These are phyloP conservation scores for Vaccinium darrowii DNA, from an alignment of 148 eudicot genomes.

Conservation along the genomic window DNA sequence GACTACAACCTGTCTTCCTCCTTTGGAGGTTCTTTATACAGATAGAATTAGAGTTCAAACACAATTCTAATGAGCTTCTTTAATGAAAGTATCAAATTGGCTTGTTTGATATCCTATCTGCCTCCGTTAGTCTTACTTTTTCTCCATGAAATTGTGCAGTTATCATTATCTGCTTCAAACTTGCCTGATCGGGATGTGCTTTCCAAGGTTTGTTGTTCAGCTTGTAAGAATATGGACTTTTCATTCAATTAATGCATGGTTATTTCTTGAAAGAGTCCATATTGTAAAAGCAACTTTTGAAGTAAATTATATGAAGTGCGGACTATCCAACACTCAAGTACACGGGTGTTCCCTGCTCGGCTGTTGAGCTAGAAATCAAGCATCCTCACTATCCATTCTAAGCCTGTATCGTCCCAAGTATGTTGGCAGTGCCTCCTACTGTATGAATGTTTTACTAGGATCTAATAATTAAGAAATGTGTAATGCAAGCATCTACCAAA, in stretches of 20 bases:
- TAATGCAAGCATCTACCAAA: not conserved
- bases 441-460: not conserved
- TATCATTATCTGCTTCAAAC: conserved; percentile 80
- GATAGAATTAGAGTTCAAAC: not conserved
- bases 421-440: not conserved
- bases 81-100: not conserved
- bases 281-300: not conserved
- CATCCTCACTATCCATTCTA: not conserved
- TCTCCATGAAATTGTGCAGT: conserved; percentile 41
- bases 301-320: not conserved
- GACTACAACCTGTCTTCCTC: not conserved
- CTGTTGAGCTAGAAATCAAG: not conserved
- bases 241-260: conserved; percentile 5
- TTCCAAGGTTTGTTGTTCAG: conserved; percentile 73
- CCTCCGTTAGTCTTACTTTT: not conserved
- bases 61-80: not conserved
- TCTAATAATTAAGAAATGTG: not conserved
- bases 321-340: not conserved
- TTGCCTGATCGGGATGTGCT: conserved; percentile 77
- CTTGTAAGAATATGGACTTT: conserved; percentile 3
- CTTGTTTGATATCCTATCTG: conserved; percentile 7
- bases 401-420: not conserved
- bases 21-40: not conserved
- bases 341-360: not conserved
- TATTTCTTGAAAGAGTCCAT: not conserved